A percentile compares a stretch with the other conserved stretches of the same genome.
Evolutionary conservation across 495 filamentous ascomycete species (phyloP).

Genomic region (Penicillium longicatenatum): DNA sequence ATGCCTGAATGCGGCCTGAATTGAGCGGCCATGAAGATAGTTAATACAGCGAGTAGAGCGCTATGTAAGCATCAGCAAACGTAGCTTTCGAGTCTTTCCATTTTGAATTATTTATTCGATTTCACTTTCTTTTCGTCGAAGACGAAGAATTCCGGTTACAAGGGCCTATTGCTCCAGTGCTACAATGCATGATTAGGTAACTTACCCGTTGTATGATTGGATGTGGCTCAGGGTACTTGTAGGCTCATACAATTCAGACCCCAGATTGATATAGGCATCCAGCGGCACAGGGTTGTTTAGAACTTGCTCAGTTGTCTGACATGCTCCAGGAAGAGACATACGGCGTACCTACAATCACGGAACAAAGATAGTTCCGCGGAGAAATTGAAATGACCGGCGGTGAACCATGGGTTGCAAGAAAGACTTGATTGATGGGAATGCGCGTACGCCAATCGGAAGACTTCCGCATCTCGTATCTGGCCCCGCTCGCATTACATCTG

Average conservation of each 20-base stretch:
- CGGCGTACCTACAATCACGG: neutral
- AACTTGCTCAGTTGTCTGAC: too few relatives aligned
- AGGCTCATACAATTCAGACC: neutral
- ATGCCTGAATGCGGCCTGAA: too few relatives aligned
- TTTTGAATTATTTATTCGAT: too few relatives aligned
- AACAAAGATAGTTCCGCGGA: neutral
- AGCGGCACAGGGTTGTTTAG: too few relatives aligned
- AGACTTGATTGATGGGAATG: neutral
- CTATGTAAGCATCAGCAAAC: too few relatives aligned
- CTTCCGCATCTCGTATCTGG: neutral
- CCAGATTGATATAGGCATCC: neutral
- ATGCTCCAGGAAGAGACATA: neutral
- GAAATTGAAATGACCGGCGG: neutral
- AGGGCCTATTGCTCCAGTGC: neutral
- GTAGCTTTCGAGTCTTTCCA: too few relatives aligned
- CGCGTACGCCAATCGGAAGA: neutral
- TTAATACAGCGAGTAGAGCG: too few relatives aligned
- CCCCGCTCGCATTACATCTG: neutral
- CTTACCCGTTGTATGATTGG: neutral
- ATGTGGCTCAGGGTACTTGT: neutral
- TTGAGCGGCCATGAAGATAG: too few relatives aligned
- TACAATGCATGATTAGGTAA: neutral
- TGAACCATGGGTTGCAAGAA: neutral
- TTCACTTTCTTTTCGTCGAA: too few relatives aligned
- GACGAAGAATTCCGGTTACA: neutral